Conservation (phyloP, 1,139 yeast genomes). For the Candida frijolesensis region DNA sequence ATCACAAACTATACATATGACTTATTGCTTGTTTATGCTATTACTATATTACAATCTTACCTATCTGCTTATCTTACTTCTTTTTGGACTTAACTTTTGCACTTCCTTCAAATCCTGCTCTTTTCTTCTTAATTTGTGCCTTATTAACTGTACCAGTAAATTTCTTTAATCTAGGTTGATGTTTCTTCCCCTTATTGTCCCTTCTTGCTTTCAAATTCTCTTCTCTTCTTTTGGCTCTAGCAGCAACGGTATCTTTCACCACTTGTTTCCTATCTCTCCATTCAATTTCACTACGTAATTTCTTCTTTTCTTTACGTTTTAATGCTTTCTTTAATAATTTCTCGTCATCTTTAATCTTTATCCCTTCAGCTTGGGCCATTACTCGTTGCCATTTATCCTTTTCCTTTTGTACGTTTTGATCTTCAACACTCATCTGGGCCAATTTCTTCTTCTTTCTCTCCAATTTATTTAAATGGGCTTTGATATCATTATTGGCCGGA, state of each 20-base stretch:
- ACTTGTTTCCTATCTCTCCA: slow-evolving; percentile 85
- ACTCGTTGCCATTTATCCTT: slow-evolving; percentile 87
- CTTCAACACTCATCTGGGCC: slow-evolving; percentile 61
- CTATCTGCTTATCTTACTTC: slow-evolving; percentile 4
- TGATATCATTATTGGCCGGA: slow-evolving; percentile 81
- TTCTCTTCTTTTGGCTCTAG: slow-evolving; percentile 81
- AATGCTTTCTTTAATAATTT: slow-evolving; percentile 81
- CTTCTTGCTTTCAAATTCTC: slow-evolving; percentile 82
- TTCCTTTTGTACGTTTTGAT: slow-evolving; percentile 60
- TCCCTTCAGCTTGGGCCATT: slow-evolving; percentile 85
- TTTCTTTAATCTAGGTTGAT: slow-evolving; percentile 69
- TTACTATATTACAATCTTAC: background rate
- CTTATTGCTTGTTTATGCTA: too few species aligned
- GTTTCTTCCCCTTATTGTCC: slow-evolving; percentile 76
- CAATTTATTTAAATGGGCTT: slow-evolving; percentile 76
- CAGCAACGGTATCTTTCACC: slow-evolving; percentile 74
- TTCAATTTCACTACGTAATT: slow-evolving; percentile 78
- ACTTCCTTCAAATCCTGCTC: slow-evolving; percentile 63
- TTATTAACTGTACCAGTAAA: slow-evolving; percentile 58
- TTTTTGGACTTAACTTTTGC: slow-evolving; percentile 41
- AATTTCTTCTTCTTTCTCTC: slow-evolving; percentile 74
- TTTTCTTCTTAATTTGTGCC: slow-evolving; percentile 35
- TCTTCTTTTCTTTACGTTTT: slow-evolving; percentile 77
- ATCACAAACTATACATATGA: too few species aligned
- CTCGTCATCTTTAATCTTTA: slow-evolving; percentile 87